A percentile compares a stretch with the other conserved stretches of the same genome.
Evolutionary conservation across 345 rosid genomes (phyloP).

Genomic region (Trapa bicornis): DNA sequence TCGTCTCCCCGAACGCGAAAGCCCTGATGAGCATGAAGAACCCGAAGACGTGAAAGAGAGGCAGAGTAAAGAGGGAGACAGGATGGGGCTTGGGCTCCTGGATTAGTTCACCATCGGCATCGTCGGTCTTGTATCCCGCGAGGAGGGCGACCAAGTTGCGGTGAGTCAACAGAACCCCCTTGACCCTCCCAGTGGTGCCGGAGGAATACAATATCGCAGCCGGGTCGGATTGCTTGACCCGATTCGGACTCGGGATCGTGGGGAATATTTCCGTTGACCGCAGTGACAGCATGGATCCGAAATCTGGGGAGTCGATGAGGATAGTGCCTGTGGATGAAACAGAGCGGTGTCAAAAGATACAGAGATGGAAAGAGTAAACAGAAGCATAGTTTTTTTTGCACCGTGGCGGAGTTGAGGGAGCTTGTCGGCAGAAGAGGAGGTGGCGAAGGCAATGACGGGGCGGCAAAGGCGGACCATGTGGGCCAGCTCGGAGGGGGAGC

Average conservation of each 20-base stretch:
- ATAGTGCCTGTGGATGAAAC: conserved; percentile 12
- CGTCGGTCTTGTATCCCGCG: conserved; percentile 18
- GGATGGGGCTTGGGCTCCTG: conserved; percentile 19
- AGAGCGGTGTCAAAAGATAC: no score
- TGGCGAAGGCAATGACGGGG: conserved; percentile 66
- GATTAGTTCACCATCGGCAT: neutral
- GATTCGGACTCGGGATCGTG: conserved; percentile 1
- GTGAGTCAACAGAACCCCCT: conserved; percentile 61
- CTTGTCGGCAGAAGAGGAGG: conserved; percentile 31
- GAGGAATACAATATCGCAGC: conserved; percentile 74
- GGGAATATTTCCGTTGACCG: neutral
- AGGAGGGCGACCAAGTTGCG: conserved; percentile 54
- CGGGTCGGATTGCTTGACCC: conserved; percentile 43
- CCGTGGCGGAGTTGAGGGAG: conserved; percentile 28
- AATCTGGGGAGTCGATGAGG: conserved; percentile 68
- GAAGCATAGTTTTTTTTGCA: neutral
- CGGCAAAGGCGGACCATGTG: conserved; percentile 42
- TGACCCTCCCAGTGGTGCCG: conserved; percentile 67
- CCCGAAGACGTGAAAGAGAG: conserved; percentile 37
- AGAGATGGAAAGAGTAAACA: no score
- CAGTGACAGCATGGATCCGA: conserved; percentile 26
- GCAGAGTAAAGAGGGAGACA: conserved; percentile 37
- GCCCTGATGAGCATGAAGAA: conserved; percentile 25
- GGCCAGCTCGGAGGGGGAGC: conserved; percentile 43
- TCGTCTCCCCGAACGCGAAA: conserved; percentile 26